Percentiles rank a stretch among this genome's conserved stretches.
These are phyloP conservation scores for Microsporum ferrugineum DNA, from an alignment of 2,329 filamentous ascomycete species.

Conservation along the genomic window DNA sequence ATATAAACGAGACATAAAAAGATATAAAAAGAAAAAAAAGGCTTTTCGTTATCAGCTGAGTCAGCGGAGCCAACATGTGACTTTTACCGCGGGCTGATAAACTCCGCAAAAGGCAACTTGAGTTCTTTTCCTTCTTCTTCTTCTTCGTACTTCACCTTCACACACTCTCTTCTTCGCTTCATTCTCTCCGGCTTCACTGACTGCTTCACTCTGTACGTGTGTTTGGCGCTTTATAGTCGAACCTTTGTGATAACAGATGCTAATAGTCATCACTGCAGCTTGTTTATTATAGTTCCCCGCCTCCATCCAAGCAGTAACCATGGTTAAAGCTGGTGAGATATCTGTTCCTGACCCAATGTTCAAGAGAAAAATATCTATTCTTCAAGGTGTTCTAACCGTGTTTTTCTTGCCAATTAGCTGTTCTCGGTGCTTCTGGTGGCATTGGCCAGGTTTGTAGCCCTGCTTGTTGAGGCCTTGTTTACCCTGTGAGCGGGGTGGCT, in stretches of 20 bases:
- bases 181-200: neutral
- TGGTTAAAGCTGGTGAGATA: conserved; percentile 38
- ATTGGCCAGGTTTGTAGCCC: conserved; percentile 73
- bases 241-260: neutral
- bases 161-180: conserved; percentile 4
- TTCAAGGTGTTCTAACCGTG: neutral
- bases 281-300: conserved; percentile 4
- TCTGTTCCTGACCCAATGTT: neutral
- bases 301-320: conserved; percentile 23
- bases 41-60: neutral
- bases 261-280: neutral
- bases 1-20: neutral
- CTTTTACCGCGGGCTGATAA: neutral
- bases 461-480: neutral
- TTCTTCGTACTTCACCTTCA: neutral
- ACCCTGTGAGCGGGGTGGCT: neutral
- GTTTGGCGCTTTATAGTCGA: neutral
- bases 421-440: conserved; percentile 93
- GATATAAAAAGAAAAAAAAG: neutral
- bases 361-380: neutral
- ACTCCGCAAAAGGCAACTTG: neutral
- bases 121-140: conserved; percentile 1
- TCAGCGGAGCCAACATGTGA: conserved; percentile 2
- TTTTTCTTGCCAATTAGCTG: conserved; percentile 39
- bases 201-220: neutral